Base-by-base conservation (phyloP, 2,329 filamentous ascomycete genomes). In the Aspergillus thermomutatus region DNA sequence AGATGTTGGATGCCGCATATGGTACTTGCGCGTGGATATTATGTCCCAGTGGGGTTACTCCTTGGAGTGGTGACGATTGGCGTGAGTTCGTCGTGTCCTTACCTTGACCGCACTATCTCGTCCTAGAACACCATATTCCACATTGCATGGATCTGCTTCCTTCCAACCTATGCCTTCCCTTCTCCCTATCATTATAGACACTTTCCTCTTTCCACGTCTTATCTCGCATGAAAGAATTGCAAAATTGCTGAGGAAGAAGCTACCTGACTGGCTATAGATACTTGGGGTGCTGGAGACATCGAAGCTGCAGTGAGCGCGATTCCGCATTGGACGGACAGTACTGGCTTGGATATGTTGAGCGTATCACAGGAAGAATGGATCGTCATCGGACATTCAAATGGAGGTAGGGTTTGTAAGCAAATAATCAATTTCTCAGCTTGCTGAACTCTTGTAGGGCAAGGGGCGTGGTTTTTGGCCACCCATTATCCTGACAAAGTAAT, bases 1-100 rank as follows among this genome's bases (percentile, higher is more conserved):
- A 79, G 53, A 75, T 77, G 56, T 68, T 86, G 34, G 77, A 84
- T 64, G 69, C 72, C 21, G 70, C 82, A 1, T 75, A 80, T 23
- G 77, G 83, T 57, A 68, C 85, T 23, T 82, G 79, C 58, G 78
- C 81, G 2, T 86, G 82, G 81, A 72, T 80, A 1, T 52, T 86
- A 17, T 80, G 83, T 61, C 82, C 83, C 9, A 82, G 79, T 3
- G 83, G 83, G 23, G 81, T 81, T 17, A 85, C 82, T 19, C 69
- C 80, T 5, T 86, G 83, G 83, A 82, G 80, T 61, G 79, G 80
- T 25, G 83, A 86, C 67, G 83, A 86, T 63, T 86, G 83, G 83
- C 83, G 76, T 79, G 69, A 64, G 75, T 57, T 17, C 6, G n/a
- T 28, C 21, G 11, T 50, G 25, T 41, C 17, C 6, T 9, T 21